Evolutionary conservation across 2,329 filamentous ascomycete genomes (phyloP).

Genomic region (Fusarium sp.): DNA sequence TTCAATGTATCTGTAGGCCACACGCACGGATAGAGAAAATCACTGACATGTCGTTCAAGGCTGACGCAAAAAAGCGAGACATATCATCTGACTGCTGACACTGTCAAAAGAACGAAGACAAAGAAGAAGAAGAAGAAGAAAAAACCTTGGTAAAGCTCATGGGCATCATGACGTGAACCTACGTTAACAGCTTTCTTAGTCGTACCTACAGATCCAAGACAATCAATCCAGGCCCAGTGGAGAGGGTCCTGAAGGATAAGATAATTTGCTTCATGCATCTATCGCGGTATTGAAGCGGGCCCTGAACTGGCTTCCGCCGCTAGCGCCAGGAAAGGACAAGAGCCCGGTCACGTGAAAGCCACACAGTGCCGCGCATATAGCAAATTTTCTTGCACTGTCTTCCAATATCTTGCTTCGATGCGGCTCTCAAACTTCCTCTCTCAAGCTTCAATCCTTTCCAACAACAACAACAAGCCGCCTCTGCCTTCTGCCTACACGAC

Average conservation of each 20-base stretch:
- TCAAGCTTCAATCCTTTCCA: conserved; percentile 29
- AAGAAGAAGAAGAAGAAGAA: not conserved
- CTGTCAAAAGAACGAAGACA: not conserved
- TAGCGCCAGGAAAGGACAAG: conserved; percentile 25
- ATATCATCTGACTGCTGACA: not conserved
- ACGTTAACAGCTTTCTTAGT: conserved; percentile 13
- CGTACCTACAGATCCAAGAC: conserved; percentile 10
- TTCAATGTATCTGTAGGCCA: not conserved
- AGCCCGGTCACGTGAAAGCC: conserved; percentile 34
- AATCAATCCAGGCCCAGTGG: conserved; percentile 5
- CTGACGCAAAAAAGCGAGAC: not conserved
- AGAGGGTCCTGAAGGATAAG: conserved; percentile 6
- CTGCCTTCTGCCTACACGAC: conserved; percentile 14
- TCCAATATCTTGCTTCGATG: conserved; percentile 48
- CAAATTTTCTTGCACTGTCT: conserved; percentile 50
- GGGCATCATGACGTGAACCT: conserved; percentile 12
- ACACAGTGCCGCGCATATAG: conserved; percentile 45
- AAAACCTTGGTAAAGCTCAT: not conserved
- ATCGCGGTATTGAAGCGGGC: conserved; percentile 37
- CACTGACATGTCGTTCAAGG: not conserved
- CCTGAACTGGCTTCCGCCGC: conserved; percentile 31
- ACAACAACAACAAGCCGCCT: conserved; percentile 28
- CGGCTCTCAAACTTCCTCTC: conserved; percentile 33
- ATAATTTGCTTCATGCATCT: conserved; percentile 45
- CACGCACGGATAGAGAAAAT: not conserved